These are phyloP conservation scores for Fusarium chaquense DNA, from an alignment of 2,329 filamentous ascomycete genomes.

Conservation along the genomic window DNA sequence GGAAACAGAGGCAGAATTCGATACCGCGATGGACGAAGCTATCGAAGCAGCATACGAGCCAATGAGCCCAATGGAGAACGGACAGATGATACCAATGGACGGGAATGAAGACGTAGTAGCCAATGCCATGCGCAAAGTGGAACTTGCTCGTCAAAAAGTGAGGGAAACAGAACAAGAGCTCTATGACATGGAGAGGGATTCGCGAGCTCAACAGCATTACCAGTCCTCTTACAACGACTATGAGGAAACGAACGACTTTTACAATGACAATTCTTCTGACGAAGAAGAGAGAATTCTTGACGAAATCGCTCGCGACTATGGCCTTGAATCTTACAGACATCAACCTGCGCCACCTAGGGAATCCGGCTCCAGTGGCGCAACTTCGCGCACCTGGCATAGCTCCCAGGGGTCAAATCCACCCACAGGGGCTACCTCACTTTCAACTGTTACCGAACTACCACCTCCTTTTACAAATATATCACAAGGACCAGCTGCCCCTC, in stretches of 20 bases:
- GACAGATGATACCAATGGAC: slow-evolving; percentile 52
- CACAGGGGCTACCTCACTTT: slow-evolving; percentile 56
- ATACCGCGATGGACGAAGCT: slow-evolving; percentile 92
- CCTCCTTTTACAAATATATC: slow-evolving; percentile 38
- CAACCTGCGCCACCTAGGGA: slow-evolving; percentile 78
- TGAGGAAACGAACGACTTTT: slow-evolving; percentile 64
- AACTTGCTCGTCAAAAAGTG: slow-evolving; percentile 80
- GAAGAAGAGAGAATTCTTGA: slow-evolving; percentile 85
- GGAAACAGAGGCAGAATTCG: slow-evolving; percentile 88
- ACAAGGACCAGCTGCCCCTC: slow-evolving; percentile 55
- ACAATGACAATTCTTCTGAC: slow-evolving; percentile 72
- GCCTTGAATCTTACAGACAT: slow-evolving; percentile 78
- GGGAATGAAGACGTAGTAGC: slow-evolving; percentile 61
- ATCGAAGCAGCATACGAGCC: slow-evolving; percentile 96
- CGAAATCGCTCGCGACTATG: slow-evolving; percentile 87
- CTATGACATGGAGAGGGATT: slow-evolving; percentile 57
- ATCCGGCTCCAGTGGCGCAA: slow-evolving; percentile 83
- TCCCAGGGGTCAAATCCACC: slow-evolving; percentile 78
- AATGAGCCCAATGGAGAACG: slow-evolving; percentile 63
- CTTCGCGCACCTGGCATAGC: slow-evolving; percentile 84
- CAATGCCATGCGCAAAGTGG: slow-evolving; percentile 73
- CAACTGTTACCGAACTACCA: slow-evolving; percentile 76
- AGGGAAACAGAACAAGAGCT: slow-evolving; percentile 79
- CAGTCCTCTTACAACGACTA: slow-evolving; percentile 47
- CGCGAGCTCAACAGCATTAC: slow-evolving; percentile 54